Conservation (phyloP, 805 yeast genomes). For the Teunomyces cretensis region DNA sequence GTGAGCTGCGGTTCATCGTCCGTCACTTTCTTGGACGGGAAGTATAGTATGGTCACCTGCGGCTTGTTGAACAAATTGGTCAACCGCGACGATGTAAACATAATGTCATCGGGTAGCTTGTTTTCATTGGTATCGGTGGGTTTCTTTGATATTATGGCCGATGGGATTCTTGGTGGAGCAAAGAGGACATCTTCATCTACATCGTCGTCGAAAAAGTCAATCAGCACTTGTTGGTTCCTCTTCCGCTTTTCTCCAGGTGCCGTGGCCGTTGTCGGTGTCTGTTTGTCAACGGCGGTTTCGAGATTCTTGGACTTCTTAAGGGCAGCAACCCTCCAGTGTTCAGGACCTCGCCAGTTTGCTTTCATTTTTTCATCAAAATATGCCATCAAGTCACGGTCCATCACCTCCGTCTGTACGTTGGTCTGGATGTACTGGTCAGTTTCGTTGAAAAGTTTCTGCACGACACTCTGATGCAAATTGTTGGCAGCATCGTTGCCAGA, state of each 20-base stretch:
- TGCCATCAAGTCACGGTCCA: conserved; percentile 69
- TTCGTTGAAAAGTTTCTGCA: conserved; percentile 13
- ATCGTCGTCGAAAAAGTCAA: conserved; percentile 35
- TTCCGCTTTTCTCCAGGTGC: conserved; percentile 14
- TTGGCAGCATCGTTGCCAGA: conserved; percentile 6
- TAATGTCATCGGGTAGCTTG: conserved; percentile 70
- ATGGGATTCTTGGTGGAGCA: conserved; percentile 27
- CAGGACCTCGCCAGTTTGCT: conserved; percentile 84
- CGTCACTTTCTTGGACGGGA: conserved; percentile 11
- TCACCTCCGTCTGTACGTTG: conserved; percentile 22
- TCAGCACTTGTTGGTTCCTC: conserved; percentile 21
- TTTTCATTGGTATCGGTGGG: conserved; percentile 30
- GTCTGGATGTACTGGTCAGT: conserved; percentile 14
- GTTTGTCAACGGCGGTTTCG: conserved; percentile 10
- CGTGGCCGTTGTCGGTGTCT: conserved; percentile 1
- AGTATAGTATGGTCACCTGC: conserved; percentile 32
- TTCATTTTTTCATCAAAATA: conserved; percentile 75
- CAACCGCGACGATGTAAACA: conserved; percentile 67
- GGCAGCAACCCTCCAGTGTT: conserved; percentile 82
- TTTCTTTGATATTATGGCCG: conserved; percentile 22
- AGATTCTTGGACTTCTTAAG: conserved; percentile 45
- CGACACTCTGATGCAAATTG: conserved; percentile 12
- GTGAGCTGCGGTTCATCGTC: conserved; percentile 38
- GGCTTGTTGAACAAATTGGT: conserved; percentile 73
- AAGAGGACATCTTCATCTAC: conserved; percentile 35